Conservation (phyloP, 768 basidiomycete genomes). For the Chiua virens region DNA sequence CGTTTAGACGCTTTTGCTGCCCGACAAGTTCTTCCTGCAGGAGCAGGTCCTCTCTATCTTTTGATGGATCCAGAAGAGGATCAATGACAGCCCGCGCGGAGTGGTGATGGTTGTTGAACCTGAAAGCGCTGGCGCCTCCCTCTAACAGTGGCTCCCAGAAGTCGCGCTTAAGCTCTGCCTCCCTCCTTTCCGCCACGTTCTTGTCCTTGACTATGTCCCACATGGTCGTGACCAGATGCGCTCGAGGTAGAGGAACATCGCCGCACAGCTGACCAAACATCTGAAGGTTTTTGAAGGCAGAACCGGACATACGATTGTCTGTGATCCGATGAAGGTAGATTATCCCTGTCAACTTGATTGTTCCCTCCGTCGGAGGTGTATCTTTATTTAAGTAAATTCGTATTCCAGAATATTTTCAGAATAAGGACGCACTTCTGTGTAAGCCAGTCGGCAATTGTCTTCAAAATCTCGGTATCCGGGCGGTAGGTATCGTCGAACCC, state of each 20-base stretch:
- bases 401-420: not conserved
- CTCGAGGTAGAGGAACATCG: too few species aligned
- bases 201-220: too few species aligned
- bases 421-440: conserved; percentile 11
- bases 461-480: conserved; percentile 10
- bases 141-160: too few species aligned
- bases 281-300: conserved; percentile 28
- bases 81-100: not conserved
- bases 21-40: conserved; percentile 21
- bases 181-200: too few species aligned
- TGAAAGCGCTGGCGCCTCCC: too few species aligned
- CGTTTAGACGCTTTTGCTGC: conserved; percentile 14
- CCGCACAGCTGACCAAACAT: too few species aligned
- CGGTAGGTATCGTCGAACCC: conserved; percentile 22
- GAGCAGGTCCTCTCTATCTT: not conserved
- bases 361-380: not conserved
- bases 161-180: too few species aligned
- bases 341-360: conserved; percentile 28
- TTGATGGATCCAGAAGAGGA: not conserved
- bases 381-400: not conserved
- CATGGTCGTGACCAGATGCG: too few species aligned
- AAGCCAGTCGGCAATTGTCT: conserved; percentile 16
- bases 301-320: conserved; percentile 35
- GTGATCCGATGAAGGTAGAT: conserved; percentile 36
- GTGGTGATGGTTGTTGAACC: not conserved